Evolutionary conservation across 768 basidiomycete species (phyloP), one percentile per base, ranked within the genome.

Genomic region (Suillus hirtellus): DNA sequence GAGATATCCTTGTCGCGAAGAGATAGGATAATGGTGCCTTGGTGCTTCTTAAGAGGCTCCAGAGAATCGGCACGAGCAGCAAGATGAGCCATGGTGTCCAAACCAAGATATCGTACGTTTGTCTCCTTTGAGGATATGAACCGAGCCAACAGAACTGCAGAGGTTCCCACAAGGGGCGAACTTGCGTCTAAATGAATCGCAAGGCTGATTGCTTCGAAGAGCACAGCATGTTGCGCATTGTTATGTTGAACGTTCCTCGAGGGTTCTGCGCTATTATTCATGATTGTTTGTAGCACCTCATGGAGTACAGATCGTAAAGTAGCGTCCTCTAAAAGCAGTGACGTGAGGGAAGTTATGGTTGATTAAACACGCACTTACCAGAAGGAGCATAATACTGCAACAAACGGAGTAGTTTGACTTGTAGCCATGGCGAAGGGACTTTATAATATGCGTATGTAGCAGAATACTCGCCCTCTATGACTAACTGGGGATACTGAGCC

Each of bases 121-220:
- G 97, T 99, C 77, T 99, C 97, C 75, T 96, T 98, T 21, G 95
- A 96, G 61, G 93, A 90, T 68, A 99, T 98, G 76, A 99, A 99
- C 1, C 93, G 88, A 47, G 96, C 96, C 24, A 99, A 86, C 24
- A 99, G 85, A 59, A 93, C 84, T 2, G 96, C 93, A 34, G 97
- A 95, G 7, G 89, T 91, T 62, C 86, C 84, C 14, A 98, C 96
- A 15, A 99, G 83, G 15, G 89, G 86, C 2, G 95, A 97, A 64
- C 86, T 93, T 60, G 93, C 88, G 76, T 99, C 95, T 65, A 99
- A 75, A 75, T 99, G 97, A 66, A 99, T 99, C 15, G 95, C 95
- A 49, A 99, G 87, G 65, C 93, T 83, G 70, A 99, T 99, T 24
- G 96, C 96, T 77, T 99, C 97, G 70, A 99, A 99, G 15, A 99